Conservation (phyloP, 2,329 filamentous ascomycete genomes). For the Lasiodiplodia sp. region DNA sequence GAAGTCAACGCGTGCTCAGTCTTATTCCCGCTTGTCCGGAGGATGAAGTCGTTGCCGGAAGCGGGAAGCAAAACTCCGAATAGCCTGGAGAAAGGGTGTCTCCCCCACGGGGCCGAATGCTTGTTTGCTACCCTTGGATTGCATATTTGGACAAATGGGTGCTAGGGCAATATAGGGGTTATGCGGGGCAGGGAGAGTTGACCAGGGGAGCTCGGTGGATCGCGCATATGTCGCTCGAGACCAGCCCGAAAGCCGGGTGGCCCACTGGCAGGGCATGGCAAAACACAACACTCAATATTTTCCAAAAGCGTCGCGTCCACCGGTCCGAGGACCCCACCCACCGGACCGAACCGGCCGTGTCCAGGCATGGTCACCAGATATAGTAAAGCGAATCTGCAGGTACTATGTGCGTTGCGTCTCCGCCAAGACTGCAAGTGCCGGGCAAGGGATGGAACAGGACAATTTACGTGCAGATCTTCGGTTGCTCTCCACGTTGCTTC, state of each 20-base stretch:
- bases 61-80: neutral
- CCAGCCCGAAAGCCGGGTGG: neutral
- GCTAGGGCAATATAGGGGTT: neutral
- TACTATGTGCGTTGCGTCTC: neutral
- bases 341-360: neutral
- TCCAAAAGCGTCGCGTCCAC: neutral
- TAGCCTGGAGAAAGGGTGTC: neutral
- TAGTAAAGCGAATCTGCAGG: neutral
- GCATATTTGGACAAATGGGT: neutral
- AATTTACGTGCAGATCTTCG: constrained; percentile 3
- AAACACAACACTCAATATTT: neutral
- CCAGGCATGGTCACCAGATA: neutral
- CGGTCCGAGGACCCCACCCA: constrained; percentile 1
- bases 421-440: neutral
- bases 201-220: constrained; percentile 1
- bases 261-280: neutral
- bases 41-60: neutral
- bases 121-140: neutral
- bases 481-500: neutral
- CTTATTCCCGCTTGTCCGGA: neutral
- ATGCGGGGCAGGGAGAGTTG: neutral
- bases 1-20: neutral
- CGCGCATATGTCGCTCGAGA: constrained; percentile 10
- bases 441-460: neutral
- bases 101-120: neutral